Evolutionary conservation across 331 rosid species (phyloP).

Genomic region (Erythrophleum ivorense): DNA sequence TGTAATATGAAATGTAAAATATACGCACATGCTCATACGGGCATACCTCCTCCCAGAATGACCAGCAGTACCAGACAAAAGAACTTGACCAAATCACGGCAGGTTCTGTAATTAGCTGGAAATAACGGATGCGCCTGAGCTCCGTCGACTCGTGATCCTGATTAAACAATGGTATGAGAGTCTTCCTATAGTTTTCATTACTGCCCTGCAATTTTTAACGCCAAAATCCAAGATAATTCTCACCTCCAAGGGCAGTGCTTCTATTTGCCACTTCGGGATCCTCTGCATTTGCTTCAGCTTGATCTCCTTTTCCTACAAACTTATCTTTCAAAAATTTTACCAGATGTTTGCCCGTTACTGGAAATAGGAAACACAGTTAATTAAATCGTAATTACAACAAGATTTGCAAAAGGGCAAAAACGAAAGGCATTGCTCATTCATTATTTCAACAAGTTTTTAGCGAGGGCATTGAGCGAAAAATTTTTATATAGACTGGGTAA

Average conservation of each 20-base stretch:
- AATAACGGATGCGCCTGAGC: background rate
- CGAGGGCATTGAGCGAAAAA: background rate
- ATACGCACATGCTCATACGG: background rate
- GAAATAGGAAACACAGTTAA: background rate
- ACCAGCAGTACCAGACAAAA: slow-evolving; percentile 33
- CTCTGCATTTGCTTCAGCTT: background rate
- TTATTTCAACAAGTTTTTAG: background rate
- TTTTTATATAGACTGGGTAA: too few species aligned
- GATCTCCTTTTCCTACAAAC: too few species aligned
- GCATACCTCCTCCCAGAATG: slow-evolving; percentile 54
- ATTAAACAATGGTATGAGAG: background rate
- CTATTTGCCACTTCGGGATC: background rate
- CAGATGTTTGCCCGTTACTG: background rate
- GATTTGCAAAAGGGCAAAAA: too few species aligned
- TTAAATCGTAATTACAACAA: background rate
- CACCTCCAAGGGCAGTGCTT: background rate
- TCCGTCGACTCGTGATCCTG: background rate
- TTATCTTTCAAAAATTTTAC: too few species aligned
- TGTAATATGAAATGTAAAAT: background rate
- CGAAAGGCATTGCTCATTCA: too few species aligned
- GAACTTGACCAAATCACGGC: slow-evolving; percentile 35
- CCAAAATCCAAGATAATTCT: background rate
- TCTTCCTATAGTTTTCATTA: too few species aligned
- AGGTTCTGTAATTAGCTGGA: slow-evolving; percentile 43
- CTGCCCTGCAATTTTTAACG: too few species aligned